Evolutionary conservation across 106 monocot species (phyloP), one percentile per base, ranked within the genome.

Genomic region (Dendrobium huoshanense): DNA sequence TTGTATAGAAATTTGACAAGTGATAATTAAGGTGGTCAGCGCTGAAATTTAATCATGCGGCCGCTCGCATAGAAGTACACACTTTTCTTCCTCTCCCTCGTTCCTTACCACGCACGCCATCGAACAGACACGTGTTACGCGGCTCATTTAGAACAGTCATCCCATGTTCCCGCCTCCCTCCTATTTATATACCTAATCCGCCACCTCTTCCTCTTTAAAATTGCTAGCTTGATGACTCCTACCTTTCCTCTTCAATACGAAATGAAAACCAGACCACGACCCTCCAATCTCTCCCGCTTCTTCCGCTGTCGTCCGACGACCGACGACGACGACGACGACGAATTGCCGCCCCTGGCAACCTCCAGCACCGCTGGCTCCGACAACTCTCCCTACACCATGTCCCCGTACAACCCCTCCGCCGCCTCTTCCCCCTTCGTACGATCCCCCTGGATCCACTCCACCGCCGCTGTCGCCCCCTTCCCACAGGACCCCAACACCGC

Each of bases 391-490:
- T 81, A 79, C 79, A 55, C 31, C 64, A 55, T 84, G 80, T 83
- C 88, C 11, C 86, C 88, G 0, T 89, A 80, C 80, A 84, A 85
- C 79, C 81, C 44, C 41, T 75, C 79, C 8, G 33, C 85, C 5
- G 22, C 54, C 24, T 20, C 29, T 17, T 88, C 93, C 1, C 90
- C 90, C 49, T 93, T 80, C 81, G 22, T 79, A 25, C 80, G 80
- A 15, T 93, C 93, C 43, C 93, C 93, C 6, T 93, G 93, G 93
- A 81, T 86, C 27, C 77, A 85, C 56, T 33, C 70, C 33, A 44
- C 79, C 80, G 13, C 79, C 31, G 61, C 58, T 13, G 77, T 48
- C 0, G 59, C 79, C 8, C 54, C 84, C 42, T 18, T 81, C 55
- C 51, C 64, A 65, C 13, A 19, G 40, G 43, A 77, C 55, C 29